These are phyloP conservation scores for Friedmanniomyces endolithicus DNA, from an alignment of 495 filamentous ascomycete genomes.

Conservation along the genomic window DNA sequence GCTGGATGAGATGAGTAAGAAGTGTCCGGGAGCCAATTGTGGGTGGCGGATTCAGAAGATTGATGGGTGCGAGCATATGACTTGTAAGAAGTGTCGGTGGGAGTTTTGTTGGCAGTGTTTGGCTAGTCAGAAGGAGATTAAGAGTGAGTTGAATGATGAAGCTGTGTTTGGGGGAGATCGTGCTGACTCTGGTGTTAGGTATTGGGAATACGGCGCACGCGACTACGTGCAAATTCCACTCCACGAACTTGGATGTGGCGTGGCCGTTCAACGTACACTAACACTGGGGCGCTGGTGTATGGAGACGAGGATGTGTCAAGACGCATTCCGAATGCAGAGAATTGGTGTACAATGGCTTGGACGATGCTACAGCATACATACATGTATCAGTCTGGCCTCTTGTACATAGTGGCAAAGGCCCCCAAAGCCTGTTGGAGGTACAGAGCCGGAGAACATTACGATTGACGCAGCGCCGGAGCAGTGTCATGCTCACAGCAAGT, in stretches of 20 bases:
- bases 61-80: conserved; percentile 26
- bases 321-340: no score
- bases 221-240: conserved; percentile 19
- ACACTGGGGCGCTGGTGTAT: conserved; percentile 3
- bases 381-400: no score
- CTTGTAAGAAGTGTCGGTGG: conserved; percentile 21
- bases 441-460: no score
- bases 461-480: no score
- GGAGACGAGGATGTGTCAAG: no score
- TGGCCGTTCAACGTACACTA: conserved; percentile 18
- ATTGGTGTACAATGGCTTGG: no score
- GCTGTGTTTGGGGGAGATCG: no score
- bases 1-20: conserved; percentile 23
- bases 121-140: conserved; percentile 14
- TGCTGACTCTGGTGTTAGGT: no score
- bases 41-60: conserved; percentile 28
- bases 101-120: conserved; percentile 30
- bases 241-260: conserved; percentile 7
- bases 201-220: conserved; percentile 21
- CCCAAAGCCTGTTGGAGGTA: no score
- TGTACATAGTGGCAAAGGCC: no score
- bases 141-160: not conserved
- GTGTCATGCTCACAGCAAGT: no score
- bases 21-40: conserved; percentile 24
- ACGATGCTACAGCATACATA: no score